A percentile compares a stretch with the other conserved stretches of the same genome.
Evolutionary conservation across 306 rosid species (phyloP).

Genomic region (Malus fusca): DNA sequence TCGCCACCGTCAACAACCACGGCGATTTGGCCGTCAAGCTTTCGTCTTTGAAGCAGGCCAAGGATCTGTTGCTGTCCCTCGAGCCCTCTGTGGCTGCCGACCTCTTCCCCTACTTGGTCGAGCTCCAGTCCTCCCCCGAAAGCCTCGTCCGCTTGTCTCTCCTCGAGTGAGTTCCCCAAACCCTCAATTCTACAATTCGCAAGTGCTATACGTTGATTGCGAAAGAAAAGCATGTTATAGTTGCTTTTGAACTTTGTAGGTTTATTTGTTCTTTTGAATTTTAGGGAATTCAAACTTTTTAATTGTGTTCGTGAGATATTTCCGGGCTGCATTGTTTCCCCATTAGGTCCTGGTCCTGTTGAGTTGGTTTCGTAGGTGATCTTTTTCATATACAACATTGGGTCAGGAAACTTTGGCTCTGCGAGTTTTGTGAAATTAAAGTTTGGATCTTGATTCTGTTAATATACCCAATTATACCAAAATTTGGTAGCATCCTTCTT

Average conservation of each 20-base stretch:
- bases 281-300: background rate
- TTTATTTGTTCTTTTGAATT: background rate
- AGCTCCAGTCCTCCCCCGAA: conserved; percentile 84
- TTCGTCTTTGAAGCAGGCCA: conserved; percentile 71
- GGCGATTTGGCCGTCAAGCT: conserved; percentile 85
- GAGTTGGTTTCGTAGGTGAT: background rate
- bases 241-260: background rate
- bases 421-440: background rate
- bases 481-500: background rate
- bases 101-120: conserved; percentile 74
- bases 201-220: background rate
- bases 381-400: background rate
- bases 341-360: background rate
- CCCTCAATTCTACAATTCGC: conserved; percentile 7
- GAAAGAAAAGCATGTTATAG: background rate
- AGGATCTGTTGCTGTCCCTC: conserved; percentile 52
- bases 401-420: background rate
- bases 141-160: conserved; percentile 69
- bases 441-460: background rate
- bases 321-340: background rate
- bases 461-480: background rate
- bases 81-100: conserved; percentile 66
- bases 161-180: conserved; percentile 51
- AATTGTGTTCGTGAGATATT: background rate
- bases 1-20: conserved; percentile 89